Conservation (phyloP, 306 rosid species). For the Astragalus membranaceus region DNA sequence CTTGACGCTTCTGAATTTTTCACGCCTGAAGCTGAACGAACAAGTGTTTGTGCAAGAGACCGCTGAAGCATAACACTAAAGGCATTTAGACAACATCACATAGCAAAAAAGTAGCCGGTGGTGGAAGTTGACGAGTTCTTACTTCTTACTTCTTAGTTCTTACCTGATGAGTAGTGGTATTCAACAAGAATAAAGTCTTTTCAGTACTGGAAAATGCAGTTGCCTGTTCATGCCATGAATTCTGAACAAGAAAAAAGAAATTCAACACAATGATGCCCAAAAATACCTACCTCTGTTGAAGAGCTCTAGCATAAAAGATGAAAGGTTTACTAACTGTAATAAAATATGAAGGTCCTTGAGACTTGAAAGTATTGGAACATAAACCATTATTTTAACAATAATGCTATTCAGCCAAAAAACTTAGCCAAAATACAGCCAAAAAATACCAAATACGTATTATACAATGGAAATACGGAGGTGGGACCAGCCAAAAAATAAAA, state of each 20-base stretch:
- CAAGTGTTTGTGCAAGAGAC: slow-evolving; percentile 90
- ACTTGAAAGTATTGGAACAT: not conserved
- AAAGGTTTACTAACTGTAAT: not conserved
- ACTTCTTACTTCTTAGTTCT: too few species aligned
- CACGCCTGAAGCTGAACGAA: slow-evolving; percentile 79
- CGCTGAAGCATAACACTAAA: slow-evolving; percentile 45
- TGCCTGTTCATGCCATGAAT: slow-evolving; percentile 85
- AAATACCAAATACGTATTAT: too few species aligned
- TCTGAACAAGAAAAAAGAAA: slow-evolving; percentile 39
- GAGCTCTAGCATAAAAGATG: not conserved
- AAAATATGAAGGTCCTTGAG: not conserved
- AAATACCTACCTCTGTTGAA: not conserved
- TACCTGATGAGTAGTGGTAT: slow-evolving; percentile 79
- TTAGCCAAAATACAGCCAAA: too few species aligned
- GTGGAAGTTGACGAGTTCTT: slow-evolving; percentile 15
- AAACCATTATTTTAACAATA: not conserved
- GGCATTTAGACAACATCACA: slow-evolving; percentile 17
- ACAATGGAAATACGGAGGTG: too few species aligned
- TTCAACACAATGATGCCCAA: slow-evolving; percentile 14
- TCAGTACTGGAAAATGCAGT: slow-evolving; percentile 73
- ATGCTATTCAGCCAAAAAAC: too few species aligned
- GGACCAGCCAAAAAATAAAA: too few species aligned
- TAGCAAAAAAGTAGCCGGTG: not conserved
- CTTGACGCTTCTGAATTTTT: slow-evolving; percentile 58
- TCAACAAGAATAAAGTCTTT: slow-evolving; percentile 54